These are phyloP conservation scores for Colletotrichum camelliae DNA, from an alignment of 2,329 filamentous ascomycete species.

Conservation along the genomic window DNA sequence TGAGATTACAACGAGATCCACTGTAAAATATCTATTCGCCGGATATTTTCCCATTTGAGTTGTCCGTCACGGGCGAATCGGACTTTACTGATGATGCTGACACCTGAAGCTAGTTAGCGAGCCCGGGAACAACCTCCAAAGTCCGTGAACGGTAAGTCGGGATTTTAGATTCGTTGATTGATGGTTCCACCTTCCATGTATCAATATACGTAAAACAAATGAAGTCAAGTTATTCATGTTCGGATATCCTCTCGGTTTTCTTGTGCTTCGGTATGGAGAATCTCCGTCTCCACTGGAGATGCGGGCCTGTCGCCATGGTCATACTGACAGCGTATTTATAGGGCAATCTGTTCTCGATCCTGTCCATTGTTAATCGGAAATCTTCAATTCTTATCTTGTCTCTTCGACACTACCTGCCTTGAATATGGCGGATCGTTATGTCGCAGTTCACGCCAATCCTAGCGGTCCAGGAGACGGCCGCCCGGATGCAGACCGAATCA, in stretches of 20 bases:
- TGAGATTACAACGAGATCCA: background rate
- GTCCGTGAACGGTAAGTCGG: background rate
- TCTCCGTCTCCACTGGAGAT: background rate
- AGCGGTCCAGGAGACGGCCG: conserved; percentile 16
- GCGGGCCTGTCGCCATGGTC: background rate
- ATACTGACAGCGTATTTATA: background rate
- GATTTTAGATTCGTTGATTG: background rate
- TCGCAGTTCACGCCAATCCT: background rate
- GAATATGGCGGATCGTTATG: background rate
- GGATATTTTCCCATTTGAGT: background rate
- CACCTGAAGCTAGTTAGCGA: background rate
- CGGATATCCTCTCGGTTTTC: background rate
- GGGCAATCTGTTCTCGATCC: background rate
- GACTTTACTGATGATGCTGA: background rate
- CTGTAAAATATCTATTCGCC: background rate
- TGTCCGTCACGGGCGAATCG: background rate
- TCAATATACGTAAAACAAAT: background rate
- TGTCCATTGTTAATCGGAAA: background rate
- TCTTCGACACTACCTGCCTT: background rate
- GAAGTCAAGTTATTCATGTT: background rate
- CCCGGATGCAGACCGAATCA: conserved; percentile 18
- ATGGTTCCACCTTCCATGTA: background rate
- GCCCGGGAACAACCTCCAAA: background rate
- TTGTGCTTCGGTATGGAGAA: background rate
- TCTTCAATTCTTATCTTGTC: background rate